Percentiles rank a stretch among this genome's conserved stretches.
Conservation (phyloP, 2,329 filamentous ascomycete species). For the Metarhizium brunneum region DNA sequence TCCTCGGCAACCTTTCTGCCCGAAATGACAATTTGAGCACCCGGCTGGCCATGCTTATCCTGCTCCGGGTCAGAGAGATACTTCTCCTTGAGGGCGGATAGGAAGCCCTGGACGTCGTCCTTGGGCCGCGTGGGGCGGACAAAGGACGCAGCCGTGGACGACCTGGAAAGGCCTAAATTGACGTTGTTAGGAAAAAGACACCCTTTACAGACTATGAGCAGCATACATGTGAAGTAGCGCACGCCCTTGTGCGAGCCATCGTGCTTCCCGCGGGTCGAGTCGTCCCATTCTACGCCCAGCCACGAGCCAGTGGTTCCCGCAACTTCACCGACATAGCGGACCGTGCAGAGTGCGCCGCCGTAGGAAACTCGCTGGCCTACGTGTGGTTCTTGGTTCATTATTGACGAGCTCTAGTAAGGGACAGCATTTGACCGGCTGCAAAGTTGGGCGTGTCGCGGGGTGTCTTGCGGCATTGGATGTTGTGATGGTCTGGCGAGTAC, state of each 20-base stretch:
- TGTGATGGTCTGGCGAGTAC: background rate
- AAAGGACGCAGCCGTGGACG: constrained; percentile 73
- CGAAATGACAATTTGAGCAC: constrained; percentile 54
- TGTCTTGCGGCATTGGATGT: background rate
- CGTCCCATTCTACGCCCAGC: constrained; percentile 97
- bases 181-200: background rate
- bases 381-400: constrained; percentile 32
- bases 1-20: constrained; percentile 77
- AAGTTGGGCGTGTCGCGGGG: background rate
- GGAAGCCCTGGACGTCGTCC: constrained; percentile 62
- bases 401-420: background rate
- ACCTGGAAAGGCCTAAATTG: constrained; percentile 46
- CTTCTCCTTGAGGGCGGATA: constrained; percentile 73
- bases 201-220: background rate
- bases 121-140: constrained; percentile 65
- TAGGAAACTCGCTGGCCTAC: constrained; percentile 74
- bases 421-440: background rate
- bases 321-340: constrained; percentile 74
- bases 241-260: constrained; percentile 71
- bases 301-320: constrained; percentile 68
- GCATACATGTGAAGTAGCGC: constrained; percentile 74
- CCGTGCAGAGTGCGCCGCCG: constrained; percentile 67
- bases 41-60: constrained; percentile 25
- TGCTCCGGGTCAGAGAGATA: constrained; percentile 55
- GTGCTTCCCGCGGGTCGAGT: constrained; percentile 78